Conservation (phyloP, 2,329 filamentous ascomycete genomes). For the Moelleriella libera region DNA sequence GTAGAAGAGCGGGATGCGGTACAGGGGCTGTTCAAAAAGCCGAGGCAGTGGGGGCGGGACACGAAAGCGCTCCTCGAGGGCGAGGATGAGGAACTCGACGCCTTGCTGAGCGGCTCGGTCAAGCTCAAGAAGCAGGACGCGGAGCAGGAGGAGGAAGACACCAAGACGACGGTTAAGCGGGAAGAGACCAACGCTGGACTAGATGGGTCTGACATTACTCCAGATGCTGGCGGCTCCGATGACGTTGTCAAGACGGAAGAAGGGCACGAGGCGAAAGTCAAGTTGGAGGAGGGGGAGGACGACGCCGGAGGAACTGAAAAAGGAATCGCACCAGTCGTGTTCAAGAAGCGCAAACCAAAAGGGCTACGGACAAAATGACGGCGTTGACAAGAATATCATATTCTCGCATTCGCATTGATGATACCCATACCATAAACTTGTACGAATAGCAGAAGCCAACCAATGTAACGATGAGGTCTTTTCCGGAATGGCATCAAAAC, state of each 20-base stretch:
- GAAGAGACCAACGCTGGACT: constrained; percentile 24
- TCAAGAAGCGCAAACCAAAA: constrained; percentile 69
- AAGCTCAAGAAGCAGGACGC: constrained; percentile 10
- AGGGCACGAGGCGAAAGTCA: constrained; percentile 13
- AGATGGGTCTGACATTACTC: constrained; percentile 10
- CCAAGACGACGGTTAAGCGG: constrained; percentile 12
- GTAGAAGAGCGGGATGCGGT: constrained; percentile 46
- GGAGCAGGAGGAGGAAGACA: constrained; percentile 9
- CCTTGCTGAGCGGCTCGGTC: constrained; percentile 30
- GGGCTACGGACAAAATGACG: constrained; percentile 46
- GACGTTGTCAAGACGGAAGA: constrained; percentile 3
- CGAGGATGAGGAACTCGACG: constrained; percentile 46
- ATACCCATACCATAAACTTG: no score
- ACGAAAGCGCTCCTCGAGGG: constrained; percentile 32
- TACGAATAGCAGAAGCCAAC: no score
- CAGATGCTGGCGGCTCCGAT: constrained; percentile 3
- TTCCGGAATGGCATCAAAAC: no score
- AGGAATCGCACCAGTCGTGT: constrained; percentile 40
- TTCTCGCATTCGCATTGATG: no score
- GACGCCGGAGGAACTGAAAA: constrained; percentile 5
- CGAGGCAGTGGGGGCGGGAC: constrained; percentile 38
- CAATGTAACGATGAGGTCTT: no score
- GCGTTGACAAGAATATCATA: neutral
- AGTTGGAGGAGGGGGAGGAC: constrained; percentile 30
- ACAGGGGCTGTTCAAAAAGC: constrained; percentile 45